Evolutionary conservation across 2,329 filamentous ascomycete genomes (phyloP), one percentile per base, ranked within the genome.

Genomic region (Fusarium setosum): DNA sequence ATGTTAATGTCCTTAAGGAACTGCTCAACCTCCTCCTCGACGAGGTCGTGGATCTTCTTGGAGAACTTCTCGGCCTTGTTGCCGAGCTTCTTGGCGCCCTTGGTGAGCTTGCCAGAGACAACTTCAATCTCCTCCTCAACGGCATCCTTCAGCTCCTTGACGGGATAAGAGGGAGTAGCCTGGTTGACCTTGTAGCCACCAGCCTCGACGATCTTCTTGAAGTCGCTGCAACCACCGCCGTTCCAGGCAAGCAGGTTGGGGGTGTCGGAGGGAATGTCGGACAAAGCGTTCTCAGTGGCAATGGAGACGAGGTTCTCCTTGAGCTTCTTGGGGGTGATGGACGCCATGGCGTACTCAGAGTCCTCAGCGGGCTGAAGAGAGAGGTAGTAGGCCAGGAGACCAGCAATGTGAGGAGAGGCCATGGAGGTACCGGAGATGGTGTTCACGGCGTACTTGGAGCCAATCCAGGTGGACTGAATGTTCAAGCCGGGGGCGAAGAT

Each of bases 401-500:
- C 96, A 77, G 90, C 91, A 78, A 99, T 92, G 82, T 99, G 96
- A 73, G 96, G 96, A 65, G 96, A 98, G 65, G 96, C 96, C 96
- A 99, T 99, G 55, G 96, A 99, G 70, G 96, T 99, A 80, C 96
- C 96, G 38, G 95, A 98, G 84, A 99, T 99, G 83, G 93, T 97
- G 90, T 99, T 99, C 84, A 93, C 89, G 75, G 96, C 95, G 75
- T 95, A 90, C 82, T 96, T 92, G 88, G 91, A 95, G 78, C 96
- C 96, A 74, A 97, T 97, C 96, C 96, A 99, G 79, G 96, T 98
- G 69, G 96, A 99, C 74, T 93, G 88, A 75, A 99, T 97, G 90
- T 94, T 97, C 75, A 97, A 87, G 76, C 96, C 96, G 63, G 96
- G 96, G 67, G 94, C 96, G 76, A 99, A 99, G 86, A 99, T 97